Evolutionary conservation across 805 yeast genomes (phyloP), one percentile per base, ranked within the genome.

Genomic region (Ogataea henricii): DNA sequence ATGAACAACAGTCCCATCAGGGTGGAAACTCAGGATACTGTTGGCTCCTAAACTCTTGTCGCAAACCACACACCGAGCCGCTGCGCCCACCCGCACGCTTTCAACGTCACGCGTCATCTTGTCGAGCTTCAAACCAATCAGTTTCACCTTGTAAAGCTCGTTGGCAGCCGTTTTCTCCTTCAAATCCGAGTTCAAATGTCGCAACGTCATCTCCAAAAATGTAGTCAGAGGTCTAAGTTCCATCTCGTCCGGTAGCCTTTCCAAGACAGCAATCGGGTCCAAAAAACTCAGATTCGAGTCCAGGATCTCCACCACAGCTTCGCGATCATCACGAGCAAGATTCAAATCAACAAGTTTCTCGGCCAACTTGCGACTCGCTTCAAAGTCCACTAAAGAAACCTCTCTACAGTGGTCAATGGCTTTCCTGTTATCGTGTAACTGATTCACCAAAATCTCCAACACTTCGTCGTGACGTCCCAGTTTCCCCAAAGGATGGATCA

Each of bases 391-490:
- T 2, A 48, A 48, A 51, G 74, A 78, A 0, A 87, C 67, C 3
- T 69, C 68, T 1, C 76, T 64, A 52, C 94, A 83, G 57, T 87
- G 87, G 2, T 67, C 60, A 50, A 85, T 74, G 0, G 96, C 87
- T n/a, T 71, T 68, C 17, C 65, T 65, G 40, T 79, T 73, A 58
- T 85, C 85, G 3, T 77, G 66, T 38, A 87, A 64, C 17, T 81
- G 81, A 41, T 77, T 72, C 40, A 79, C 81, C 21, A 82, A 71
- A 2, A 89, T 77, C 46, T 79, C 78, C 14, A 92, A 67, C 0
- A 89, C 83, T 42, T 80, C 76, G 9, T 74, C 73, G 59, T 87
- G 88, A 44, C 80, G 80, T 1, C 79, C 82, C 36, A 86, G 58
- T 49, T 79, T 76, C 39, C 76, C 75, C 45, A 85, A 72, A 2